These are phyloP conservation scores for Laetiporus sulphureus DNA, from an alignment of 1,284 basidiomycete species.

Conservation along the genomic window DNA sequence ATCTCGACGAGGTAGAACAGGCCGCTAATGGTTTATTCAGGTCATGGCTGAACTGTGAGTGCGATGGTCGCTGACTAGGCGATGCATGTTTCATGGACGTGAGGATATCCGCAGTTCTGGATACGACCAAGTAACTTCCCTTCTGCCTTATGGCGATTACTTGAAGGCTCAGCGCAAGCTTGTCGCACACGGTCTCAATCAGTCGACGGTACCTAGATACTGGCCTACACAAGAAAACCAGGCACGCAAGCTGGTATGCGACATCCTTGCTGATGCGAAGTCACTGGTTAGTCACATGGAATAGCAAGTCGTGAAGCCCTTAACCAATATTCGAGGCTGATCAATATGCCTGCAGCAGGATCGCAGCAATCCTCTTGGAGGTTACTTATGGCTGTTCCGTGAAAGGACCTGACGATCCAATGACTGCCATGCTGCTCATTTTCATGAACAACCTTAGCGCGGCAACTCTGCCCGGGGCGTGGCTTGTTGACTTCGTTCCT, in stretches of 20 bases:
- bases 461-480: conserved; percentile 20
- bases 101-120: neutral
- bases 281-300: conserved; percentile 1
- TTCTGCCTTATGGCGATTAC: neutral
- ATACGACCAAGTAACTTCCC: neutral
- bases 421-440: conserved; percentile 19
- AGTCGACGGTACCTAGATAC: neutral
- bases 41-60: neutral
- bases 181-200: neutral
- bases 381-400: conserved; percentile 24
- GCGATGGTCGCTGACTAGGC: too few species aligned
- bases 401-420: conserved; percentile 17
- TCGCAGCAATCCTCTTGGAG: conserved; percentile 22
- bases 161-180: conserved; percentile 3
- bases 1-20: neutral
- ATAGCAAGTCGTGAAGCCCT: neutral
- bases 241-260: neutral
- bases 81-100: neutral
- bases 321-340: too few species aligned
- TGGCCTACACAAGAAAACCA: neutral
- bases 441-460: conserved; percentile 20
- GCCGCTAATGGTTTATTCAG: neutral
- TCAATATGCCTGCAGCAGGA: neutral
- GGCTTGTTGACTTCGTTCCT: conserved; percentile 26
- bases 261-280: neutral